A percentile compares a stretch with the other conserved stretches of the same genome.
Conservation (phyloP, 2,329 filamentous ascomycete species). For the Hymenoscyphus albidus region DNA sequence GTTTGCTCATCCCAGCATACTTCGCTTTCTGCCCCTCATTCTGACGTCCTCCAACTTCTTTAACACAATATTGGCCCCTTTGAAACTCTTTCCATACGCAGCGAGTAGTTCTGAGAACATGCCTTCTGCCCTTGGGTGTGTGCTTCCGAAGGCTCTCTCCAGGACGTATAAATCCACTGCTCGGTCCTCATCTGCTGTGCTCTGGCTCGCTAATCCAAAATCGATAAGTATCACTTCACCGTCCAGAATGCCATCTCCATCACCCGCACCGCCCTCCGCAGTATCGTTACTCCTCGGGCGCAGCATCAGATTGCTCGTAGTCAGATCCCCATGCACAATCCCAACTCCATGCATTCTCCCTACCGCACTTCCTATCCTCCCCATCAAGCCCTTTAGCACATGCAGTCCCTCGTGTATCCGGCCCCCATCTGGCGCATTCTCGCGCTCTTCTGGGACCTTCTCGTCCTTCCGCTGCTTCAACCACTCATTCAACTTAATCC, state of each 20-base stretch:
- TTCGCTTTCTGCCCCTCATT: conserved; percentile 90
- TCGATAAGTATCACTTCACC: conserved; percentile 90
- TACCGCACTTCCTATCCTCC: conserved; percentile 65
- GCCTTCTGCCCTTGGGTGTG: conserved; percentile 79
- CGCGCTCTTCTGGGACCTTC: not conserved
- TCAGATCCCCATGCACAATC: conserved; percentile 91
- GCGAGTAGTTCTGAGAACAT: conserved; percentile 71
- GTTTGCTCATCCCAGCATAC: conserved; percentile 74
- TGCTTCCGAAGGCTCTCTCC: conserved; percentile 90
- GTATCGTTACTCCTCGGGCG: conserved; percentile 32
- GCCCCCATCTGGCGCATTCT: not conserved
- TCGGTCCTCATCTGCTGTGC: conserved; percentile 80
- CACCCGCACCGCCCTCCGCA: conserved; percentile 16
- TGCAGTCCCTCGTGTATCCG: conserved; percentile 37
- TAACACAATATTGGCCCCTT: conserved; percentile 69
- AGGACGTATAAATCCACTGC: conserved; percentile 96
- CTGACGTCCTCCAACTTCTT: conserved; percentile 87
- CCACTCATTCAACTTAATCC: conserved; percentile 65
- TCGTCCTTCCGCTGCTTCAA: conserved; percentile 44
- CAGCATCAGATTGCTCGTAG: conserved; percentile 95
- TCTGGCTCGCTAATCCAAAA: conserved; percentile 84
- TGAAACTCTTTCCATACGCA: conserved; percentile 71
- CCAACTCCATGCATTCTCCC: conserved; percentile 78
- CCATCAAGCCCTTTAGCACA: conserved; percentile 63
- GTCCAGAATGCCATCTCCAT: conserved; percentile 39